phyloP scores from a whole-genome alignment of 345 rosid species.

The Melastoma malabathricum region DNA sequence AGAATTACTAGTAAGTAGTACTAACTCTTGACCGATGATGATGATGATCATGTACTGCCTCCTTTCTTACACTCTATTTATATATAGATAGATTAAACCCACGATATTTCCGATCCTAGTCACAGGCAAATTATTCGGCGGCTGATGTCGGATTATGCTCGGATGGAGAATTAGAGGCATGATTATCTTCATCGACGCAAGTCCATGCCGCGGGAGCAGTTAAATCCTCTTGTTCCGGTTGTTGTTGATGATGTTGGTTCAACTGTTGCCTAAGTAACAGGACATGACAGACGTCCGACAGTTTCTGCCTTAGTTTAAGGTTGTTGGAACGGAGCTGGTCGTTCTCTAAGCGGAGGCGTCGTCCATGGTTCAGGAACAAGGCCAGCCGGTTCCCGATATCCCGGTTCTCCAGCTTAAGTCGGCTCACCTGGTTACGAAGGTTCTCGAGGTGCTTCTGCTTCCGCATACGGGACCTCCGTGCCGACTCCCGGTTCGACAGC shows the following conservation, averaged over 20 bases:
- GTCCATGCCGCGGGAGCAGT: constrained; percentile 38
- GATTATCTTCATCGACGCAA: constrained; percentile 12
- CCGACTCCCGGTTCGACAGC: constrained; percentile 89
- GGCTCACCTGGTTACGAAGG: constrained; percentile 55
- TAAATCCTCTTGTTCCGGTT: constrained; percentile 28
- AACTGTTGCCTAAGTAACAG: constrained; percentile 33
- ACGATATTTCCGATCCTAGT: not conserved
- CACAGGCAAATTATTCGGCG: constrained; percentile 11
- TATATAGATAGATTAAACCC: too few species aligned
- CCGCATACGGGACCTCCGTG: constrained; percentile 73
- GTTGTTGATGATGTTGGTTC: constrained; percentile 4
- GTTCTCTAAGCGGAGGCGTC: constrained; percentile 32
- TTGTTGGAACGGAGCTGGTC: constrained; percentile 47
- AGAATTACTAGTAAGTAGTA: too few species aligned
- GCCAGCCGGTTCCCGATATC: constrained; percentile 51
- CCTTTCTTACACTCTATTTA: too few species aligned
- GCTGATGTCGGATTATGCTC: constrained; percentile 34
- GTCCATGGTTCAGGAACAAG: constrained; percentile 24
- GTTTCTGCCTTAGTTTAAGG: constrained; percentile 33
- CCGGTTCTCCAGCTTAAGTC: constrained; percentile 48
- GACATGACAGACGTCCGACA: constrained; percentile 38
- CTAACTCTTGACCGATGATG: too few species aligned
- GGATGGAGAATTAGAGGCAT: constrained; percentile 8
- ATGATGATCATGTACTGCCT: too few species aligned
- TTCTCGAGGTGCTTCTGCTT: constrained; percentile 65